These are phyloP conservation scores for Erodium moschatum DNA, from an alignment of 441 rosid genomes.

Conservation along the genomic window DNA sequence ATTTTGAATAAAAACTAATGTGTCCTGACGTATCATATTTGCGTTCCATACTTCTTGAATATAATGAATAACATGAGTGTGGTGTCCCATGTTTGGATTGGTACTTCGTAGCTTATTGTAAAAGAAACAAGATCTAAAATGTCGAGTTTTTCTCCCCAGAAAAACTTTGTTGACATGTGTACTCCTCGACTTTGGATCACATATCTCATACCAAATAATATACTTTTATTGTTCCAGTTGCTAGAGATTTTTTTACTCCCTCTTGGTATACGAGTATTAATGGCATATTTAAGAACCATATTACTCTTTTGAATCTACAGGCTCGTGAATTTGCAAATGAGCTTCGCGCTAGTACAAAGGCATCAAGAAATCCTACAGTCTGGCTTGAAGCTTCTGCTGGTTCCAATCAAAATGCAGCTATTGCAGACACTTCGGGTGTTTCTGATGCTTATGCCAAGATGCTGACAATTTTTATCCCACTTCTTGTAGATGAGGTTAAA, in stretches of 20 bases:
- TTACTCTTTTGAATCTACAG: slow-evolving; percentile 34
- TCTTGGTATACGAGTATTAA: background rate
- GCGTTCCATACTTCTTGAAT: no score
- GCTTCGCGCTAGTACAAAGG: slow-evolving; percentile 99
- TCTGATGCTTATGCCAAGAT: slow-evolving; percentile 97
- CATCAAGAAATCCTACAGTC: slow-evolving; percentile 82
- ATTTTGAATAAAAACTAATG: no score
- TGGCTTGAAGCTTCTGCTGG: slow-evolving; percentile 95
- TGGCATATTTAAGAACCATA: background rate
- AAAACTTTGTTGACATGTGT: slow-evolving; percentile 1
- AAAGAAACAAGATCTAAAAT: background rate
- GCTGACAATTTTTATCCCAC: slow-evolving; percentile 97
- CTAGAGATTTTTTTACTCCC: background rate
- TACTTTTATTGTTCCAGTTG: background rate
- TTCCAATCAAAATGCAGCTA: slow-evolving; percentile 61
- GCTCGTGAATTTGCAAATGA: slow-evolving; percentile 99
- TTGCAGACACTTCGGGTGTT: slow-evolving; percentile 76
- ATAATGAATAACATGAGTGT: no score
- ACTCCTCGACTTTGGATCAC: background rate
- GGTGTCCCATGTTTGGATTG: no score
- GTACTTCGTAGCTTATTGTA: background rate
- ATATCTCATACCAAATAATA: background rate
- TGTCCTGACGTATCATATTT: no score
- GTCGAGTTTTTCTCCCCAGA: background rate
- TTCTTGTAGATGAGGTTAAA: slow-evolving; percentile 91